Conservation (phyloP, 768 basidiomycete genomes). For the Termitomyces sp. region DNA sequence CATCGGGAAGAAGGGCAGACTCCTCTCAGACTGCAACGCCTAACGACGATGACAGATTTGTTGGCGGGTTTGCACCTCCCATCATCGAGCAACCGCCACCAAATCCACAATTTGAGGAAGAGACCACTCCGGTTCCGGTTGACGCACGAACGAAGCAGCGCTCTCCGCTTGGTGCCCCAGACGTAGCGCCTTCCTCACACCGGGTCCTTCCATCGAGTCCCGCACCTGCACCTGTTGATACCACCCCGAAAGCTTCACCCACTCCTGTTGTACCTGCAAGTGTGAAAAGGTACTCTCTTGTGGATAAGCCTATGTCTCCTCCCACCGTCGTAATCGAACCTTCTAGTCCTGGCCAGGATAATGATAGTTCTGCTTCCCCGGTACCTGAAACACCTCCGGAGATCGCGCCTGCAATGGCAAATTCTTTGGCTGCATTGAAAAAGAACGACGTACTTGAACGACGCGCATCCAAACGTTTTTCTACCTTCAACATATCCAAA, state of each 20-base stretch:
- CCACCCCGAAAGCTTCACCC: slow-evolving; percentile 25
- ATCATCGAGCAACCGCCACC: slow-evolving; percentile 15
- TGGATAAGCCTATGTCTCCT: slow-evolving; percentile 61
- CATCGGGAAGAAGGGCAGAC: slow-evolving; percentile 38
- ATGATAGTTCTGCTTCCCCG: slow-evolving; percentile 35
- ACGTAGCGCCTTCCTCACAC: slow-evolving; percentile 7
- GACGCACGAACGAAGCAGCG: slow-evolving; percentile 13
- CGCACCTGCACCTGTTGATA: slow-evolving; percentile 9
- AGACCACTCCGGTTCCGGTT: slow-evolving; percentile 12
- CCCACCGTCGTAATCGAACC: slow-evolving; percentile 52
- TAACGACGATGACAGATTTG: slow-evolving; percentile 41
- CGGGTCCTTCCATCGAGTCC: slow-evolving; percentile 7
- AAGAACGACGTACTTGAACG: slow-evolving; percentile 84
- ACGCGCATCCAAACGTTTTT: slow-evolving; percentile 94
- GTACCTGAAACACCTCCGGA: slow-evolving; percentile 37
- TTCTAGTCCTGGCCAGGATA: slow-evolving; percentile 40
- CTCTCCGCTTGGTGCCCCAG: slow-evolving; percentile 8
- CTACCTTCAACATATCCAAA: slow-evolving; percentile 90
- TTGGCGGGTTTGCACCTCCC: slow-evolving; percentile 48
- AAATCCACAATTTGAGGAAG: slow-evolving; percentile 17
- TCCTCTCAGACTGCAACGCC: slow-evolving; percentile 23
- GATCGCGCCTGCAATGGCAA: slow-evolving; percentile 62
- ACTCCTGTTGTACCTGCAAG: slow-evolving; percentile 54
- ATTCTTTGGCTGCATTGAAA: slow-evolving; percentile 85
- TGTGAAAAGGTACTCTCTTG: slow-evolving; percentile 78